Base-by-base conservation (phyloP, 1,139 yeast species). In the Saccharomyces hybrid region DNA sequence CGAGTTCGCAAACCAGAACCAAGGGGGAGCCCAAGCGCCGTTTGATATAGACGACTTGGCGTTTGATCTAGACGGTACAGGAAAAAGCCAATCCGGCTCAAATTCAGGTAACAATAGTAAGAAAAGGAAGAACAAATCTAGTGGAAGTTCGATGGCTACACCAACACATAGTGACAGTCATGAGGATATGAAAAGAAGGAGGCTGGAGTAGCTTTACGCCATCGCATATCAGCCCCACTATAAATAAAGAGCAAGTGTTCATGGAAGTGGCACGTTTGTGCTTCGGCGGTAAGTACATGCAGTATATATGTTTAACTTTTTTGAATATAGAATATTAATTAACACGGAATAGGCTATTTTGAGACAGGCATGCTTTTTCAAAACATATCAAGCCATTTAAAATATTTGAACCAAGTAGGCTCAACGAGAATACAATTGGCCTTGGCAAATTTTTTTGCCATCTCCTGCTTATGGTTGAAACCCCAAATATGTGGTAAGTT, bases 351-450 rank as follows among this genome's bases (percentile, higher is more conserved):
- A 31, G 62, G 65, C 57, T 62, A 67, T 50, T 65, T 71, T 57
- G 60, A 71, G 53, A 54, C 67, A 53, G 71, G 65, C 48, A 66
- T 54, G 54, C 13, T 19, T 32, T 3, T 8, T 55, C 53, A 67
- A 52, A 70, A 70, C 27, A 72, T 56, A 31, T 68, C 67, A 34
- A 84, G 70, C 88, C 89, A 84, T n/a, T 74, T 66, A 52, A 85
- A 74, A 62, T 80, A 84, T 64, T 81, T 84, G 73, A 86, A 86
- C 95, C 95, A 86, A 63, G 75, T 82, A 8, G 95, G 95, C 62
- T 86, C 91, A 1, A 86, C 90, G 54, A 86, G 72, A 0, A 86
- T 71, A 68, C 91, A 85, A 31, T 70, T 71, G 0, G 88, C 86
- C 16, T 73, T 70, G 0, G 90, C 93, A 29, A 75, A 64, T 46